Evolutionary conservation across 164 flowering plant genomes (phyloP).

Genomic region (Chimonanthus salicifolius): DNA sequence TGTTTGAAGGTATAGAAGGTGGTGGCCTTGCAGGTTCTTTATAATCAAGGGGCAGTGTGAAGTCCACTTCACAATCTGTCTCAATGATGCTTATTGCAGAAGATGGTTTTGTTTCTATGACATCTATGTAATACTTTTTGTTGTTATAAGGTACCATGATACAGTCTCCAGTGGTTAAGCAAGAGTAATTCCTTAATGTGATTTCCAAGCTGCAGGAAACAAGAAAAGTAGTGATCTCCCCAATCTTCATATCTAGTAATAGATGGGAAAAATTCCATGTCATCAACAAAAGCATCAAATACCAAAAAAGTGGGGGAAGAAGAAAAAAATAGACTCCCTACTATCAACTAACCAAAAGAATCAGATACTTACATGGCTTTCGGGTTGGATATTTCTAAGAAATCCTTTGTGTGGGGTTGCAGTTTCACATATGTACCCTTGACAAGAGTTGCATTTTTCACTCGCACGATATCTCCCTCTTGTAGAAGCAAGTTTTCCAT

Average conservation of each 20-base stretch:
- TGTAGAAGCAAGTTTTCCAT: slow-evolving; percentile 94
- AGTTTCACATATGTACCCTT: slow-evolving; percentile 93
- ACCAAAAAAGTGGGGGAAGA: too few species aligned
- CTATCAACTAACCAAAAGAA: not conserved
- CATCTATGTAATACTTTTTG: slow-evolving; percentile 86
- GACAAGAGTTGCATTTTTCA: slow-evolving; percentile 86
- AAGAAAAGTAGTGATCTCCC: not conserved
- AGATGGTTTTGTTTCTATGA: slow-evolving; percentile 83
- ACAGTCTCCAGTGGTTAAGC: slow-evolving; percentile 89
- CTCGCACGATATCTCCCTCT: slow-evolving; percentile 83
- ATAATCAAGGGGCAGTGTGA: slow-evolving; percentile 96
- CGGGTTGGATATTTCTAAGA: slow-evolving; percentile 93
- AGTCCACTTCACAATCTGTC: slow-evolving; percentile 98
- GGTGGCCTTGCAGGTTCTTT: slow-evolving; percentile 74
- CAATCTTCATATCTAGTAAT: not conserved
- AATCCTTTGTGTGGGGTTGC: slow-evolving; percentile 95
- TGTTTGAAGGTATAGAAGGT: slow-evolving; percentile 35
- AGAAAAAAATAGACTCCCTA: not conserved
- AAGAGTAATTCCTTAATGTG: slow-evolving; percentile 85
- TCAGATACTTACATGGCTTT: slow-evolving; percentile 76
- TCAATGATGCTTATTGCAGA: slow-evolving; percentile 82
- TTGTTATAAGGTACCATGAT: slow-evolving; percentile 94
- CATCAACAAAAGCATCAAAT: not conserved
- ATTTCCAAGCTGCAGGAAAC: slow-evolving; percentile 78
- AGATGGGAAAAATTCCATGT: not conserved